Percentiles rank a stretch among this genome's conserved stretches.
Conservation (phyloP, 2,329 filamentous ascomycete genomes). For the Phyllachora maydis region DNA sequence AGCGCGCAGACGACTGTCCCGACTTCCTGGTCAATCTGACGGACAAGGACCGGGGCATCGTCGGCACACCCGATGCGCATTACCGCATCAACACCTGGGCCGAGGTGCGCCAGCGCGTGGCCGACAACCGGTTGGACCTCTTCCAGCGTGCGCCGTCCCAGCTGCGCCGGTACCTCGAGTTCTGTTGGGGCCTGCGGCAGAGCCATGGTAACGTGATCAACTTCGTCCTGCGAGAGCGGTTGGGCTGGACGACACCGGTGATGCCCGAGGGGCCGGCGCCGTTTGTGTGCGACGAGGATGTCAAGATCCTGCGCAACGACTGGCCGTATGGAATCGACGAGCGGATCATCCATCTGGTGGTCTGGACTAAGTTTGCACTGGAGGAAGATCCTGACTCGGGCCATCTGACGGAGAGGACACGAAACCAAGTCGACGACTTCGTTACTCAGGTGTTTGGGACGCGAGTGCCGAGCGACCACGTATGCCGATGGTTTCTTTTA, state of each 20-base stretch:
- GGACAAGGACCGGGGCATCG: conserved; percentile 47
- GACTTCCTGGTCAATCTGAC: conserved; percentile 41
- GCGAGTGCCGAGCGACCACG: conserved; percentile 26
- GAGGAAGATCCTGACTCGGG: conserved; percentile 44
- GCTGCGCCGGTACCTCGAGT: conserved; percentile 58
- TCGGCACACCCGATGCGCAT: conserved; percentile 47
- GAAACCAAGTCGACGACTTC: conserved; percentile 47
- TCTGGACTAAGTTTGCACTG: conserved; percentile 82
- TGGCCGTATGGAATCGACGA: conserved; percentile 80
- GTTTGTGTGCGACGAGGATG: conserved; percentile 29
- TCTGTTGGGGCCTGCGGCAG: conserved; percentile 38
- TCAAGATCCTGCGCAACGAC: conserved; percentile 70
- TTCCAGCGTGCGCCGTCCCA: conserved; percentile 65
- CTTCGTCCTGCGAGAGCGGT: conserved; percentile 50
- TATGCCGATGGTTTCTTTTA: too few relatives aligned
- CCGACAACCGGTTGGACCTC: conserved; percentile 45
- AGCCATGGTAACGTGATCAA: conserved; percentile 58
- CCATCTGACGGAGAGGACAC: conserved; percentile 43
- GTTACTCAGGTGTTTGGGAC: conserved; percentile 45
- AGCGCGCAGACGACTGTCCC: conserved; percentile 49
- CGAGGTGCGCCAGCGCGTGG: conserved; percentile 41
- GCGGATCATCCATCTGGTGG: conserved; percentile 63
- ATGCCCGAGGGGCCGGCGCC: conserved; percentile 13
- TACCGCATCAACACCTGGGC: conserved; percentile 49
- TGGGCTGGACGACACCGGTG: conserved; percentile 42